Percentiles rank a stretch among this genome's conserved stretches.
Conservation (phyloP, 257 asterid species). For the Solanum lycopersicoides region DNA sequence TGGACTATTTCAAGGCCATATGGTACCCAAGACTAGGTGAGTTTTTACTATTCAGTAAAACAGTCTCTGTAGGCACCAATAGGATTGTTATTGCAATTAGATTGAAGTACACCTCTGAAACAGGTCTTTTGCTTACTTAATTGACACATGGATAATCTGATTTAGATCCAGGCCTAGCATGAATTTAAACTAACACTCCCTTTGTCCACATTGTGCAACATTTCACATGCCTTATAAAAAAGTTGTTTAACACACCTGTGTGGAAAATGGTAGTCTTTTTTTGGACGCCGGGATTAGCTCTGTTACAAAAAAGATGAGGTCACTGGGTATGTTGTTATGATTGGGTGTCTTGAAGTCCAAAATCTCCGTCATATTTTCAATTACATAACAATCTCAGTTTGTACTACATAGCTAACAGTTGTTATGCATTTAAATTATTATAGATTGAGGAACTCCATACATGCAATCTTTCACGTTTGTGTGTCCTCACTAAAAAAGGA, state of each 20-base stretch:
- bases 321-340: not conserved
- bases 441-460: not conserved
- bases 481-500: not conserved
- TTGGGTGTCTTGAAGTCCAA: not conserved
- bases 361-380: not conserved
- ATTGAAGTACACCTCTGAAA: not conserved
- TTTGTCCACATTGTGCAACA: not conserved
- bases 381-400: not conserved
- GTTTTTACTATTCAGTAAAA: not conserved
- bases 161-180: not conserved
- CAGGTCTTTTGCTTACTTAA: not conserved
- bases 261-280: not conserved
- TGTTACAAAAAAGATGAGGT: not conserved
- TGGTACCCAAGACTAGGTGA: conserved; percentile 84
- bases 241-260: not conserved
- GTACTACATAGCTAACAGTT: not conserved
- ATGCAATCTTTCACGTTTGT: not conserved
- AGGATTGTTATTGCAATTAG: not conserved
- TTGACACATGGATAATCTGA: not conserved
- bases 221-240: not conserved
- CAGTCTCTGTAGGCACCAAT: not conserved
- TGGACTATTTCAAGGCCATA: conserved; percentile 78
- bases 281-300: not conserved
- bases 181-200: not conserved
- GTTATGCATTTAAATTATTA: not conserved